phyloP scores from a whole-genome alignment of 768 basidiomycete species.

The Agaricus blazei region DNA sequence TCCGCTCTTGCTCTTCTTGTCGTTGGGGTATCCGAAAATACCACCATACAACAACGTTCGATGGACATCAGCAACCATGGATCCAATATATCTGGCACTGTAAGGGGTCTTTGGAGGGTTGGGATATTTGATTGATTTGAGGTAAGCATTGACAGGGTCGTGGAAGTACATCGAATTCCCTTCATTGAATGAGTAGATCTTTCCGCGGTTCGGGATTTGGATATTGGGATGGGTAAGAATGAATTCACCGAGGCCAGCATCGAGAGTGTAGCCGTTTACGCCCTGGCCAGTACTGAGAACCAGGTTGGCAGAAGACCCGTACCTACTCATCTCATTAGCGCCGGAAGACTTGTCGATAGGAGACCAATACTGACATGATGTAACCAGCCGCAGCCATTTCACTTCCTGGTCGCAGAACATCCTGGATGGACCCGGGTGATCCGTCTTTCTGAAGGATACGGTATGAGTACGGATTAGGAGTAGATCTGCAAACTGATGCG shows the following conservation, averaged over 20 bases:
- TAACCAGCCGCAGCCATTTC: slow-evolving; percentile 99
- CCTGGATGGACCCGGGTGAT: slow-evolving; percentile 74
- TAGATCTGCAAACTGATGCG: slow-evolving; percentile 12
- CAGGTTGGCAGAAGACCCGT: slow-evolving; percentile 93
- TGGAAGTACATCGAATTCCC: slow-evolving; percentile 96
- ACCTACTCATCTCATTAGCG: slow-evolving; percentile 28
- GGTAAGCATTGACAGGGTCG: slow-evolving; percentile 72
- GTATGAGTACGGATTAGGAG: slow-evolving; percentile 7
- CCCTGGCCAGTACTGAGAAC: slow-evolving; percentile 93
- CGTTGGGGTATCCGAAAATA: slow-evolving; percentile 97
- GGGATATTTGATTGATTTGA: slow-evolving; percentile 91
- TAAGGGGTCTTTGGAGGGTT: slow-evolving; percentile 75
- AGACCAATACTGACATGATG: slow-evolving; percentile 68
- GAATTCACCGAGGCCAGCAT: slow-evolving; percentile 94
- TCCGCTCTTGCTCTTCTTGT: slow-evolving; percentile 96
- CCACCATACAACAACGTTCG: slow-evolving; percentile 95
- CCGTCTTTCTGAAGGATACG: slow-evolving; percentile 49
- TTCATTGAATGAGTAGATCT: slow-evolving; percentile 99
- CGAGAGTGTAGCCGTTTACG: slow-evolving; percentile 97
- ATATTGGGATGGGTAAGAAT: slow-evolving; percentile 98
- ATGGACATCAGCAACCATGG: slow-evolving; percentile 99
- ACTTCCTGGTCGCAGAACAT: slow-evolving; percentile 89
- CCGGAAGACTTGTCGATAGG: slow-evolving; percentile 1
- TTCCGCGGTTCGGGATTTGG: slow-evolving; percentile 87
- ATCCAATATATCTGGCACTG: slow-evolving; percentile 91